Percentiles rank a stretch among this genome's conserved stretches.
Evolutionary conservation across 768 basidiomycete genomes (phyloP).

Genomic region (Paxillus ammoniavirescens): DNA sequence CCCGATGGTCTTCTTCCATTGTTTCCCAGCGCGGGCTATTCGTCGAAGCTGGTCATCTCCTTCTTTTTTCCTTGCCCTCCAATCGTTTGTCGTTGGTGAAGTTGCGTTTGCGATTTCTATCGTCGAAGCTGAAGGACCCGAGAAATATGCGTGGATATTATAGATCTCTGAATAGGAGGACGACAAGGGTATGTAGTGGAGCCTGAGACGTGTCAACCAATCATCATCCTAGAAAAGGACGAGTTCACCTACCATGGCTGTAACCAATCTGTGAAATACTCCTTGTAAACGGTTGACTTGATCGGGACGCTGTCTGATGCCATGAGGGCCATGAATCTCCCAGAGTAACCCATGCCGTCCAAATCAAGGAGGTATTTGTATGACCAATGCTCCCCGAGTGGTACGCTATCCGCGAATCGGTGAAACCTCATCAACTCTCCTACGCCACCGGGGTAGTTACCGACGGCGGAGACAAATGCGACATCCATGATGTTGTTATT

Average conservation of each 20-base stretch:
- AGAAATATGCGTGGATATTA: slow-evolving; percentile 92
- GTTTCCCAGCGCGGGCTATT: slow-evolving; percentile 89
- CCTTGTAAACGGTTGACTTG: slow-evolving; percentile 88
- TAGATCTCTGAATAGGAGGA: slow-evolving; percentile 88
- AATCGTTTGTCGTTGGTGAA: slow-evolving; percentile 23
- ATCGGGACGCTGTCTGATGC: slow-evolving; percentile 87
- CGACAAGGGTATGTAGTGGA: slow-evolving; percentile 93
- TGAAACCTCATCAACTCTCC: slow-evolving; percentile 60
- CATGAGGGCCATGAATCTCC: slow-evolving; percentile 80
- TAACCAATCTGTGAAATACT: slow-evolving; percentile 90
- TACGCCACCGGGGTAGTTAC: slow-evolving; percentile 76
- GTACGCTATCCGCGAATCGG: slow-evolving; percentile 72
- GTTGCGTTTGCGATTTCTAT: slow-evolving; percentile 55
- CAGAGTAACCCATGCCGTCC: slow-evolving; percentile 95
- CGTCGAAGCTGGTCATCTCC: slow-evolving; percentile 73
- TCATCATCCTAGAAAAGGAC: background rate
- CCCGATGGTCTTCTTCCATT: slow-evolving; percentile 86
- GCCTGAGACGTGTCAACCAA: slow-evolving; percentile 45
- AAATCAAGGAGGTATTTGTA: slow-evolving; percentile 93
- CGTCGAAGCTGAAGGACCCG: slow-evolving; percentile 68
- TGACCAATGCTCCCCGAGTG: slow-evolving; percentile 84
- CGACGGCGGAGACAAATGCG: slow-evolving; percentile 79
- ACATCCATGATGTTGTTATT: slow-evolving; percentile 85
- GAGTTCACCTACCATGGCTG: slow-evolving; percentile 69
- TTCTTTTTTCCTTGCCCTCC: slow-evolving; percentile 40